Evolutionary conservation across 208 protist species (phyloP), one percentile per base, ranked within the genome.

Genomic region (Zelonia costaricensis): DNA sequence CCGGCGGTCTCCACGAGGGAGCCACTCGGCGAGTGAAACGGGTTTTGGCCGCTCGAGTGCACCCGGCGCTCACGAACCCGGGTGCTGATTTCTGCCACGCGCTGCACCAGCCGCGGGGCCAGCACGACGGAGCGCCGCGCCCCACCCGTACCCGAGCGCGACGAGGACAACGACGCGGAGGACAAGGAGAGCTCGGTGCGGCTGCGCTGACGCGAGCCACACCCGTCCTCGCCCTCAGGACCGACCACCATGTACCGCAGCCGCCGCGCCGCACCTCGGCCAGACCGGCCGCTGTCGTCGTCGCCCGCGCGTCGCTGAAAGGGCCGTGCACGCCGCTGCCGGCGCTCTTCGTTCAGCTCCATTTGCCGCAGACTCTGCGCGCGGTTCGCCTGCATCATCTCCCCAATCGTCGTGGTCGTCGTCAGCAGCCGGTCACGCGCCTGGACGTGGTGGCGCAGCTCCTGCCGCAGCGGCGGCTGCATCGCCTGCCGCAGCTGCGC

Each of bases 371-470:
- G 58, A 47, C 76, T 89, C 38, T 87, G 74, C 40, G 80, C 76
- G 13, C 76, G 74, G 47, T 91, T 90, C 15, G 78, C 62, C 31
- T 76, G 72, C 81, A 89, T 88, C 78, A 88, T 88, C 59, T 93
- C 83, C 6, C 78, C 87, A 61, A 93, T 80, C 4, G 83, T 85
- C 7, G 67, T 69, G 25, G 48, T 76, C 16, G 66, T 72, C n/a
- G 73, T 91, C 20, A 90, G 64, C 15, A 85, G 68, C 4, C 63
- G 54, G 38, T 81, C 75, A 2, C 60, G 55, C 47, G 75, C 60
- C 23, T 72, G 44, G 15, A 78, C 59, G n/a, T 81, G 46, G 31
- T 80, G 43, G 18, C 72, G 35, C 9, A 93, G 51, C 20, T 86
- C 62, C 25, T 54, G 49, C 5, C 55, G 68, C 27, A 92, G 71